These are phyloP conservation scores for Corylus avellana DNA, from an alignment of 306 rosid species.

Conservation along the genomic window DNA sequence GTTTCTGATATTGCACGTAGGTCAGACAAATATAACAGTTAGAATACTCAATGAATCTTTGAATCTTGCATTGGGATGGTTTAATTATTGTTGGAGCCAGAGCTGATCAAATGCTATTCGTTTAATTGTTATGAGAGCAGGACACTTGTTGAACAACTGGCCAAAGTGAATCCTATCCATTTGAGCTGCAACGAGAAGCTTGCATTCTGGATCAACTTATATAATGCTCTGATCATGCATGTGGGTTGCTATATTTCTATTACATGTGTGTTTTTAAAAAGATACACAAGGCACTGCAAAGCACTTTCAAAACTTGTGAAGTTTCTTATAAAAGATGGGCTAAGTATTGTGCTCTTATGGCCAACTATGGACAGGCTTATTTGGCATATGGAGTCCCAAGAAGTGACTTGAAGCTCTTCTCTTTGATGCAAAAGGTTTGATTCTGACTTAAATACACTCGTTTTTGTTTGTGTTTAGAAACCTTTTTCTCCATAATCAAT, in stretches of 20 bases:
- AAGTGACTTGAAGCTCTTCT: constrained; percentile 74
- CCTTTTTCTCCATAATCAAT: neutral
- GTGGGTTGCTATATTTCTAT: constrained; percentile 38
- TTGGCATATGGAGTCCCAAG: constrained; percentile 84
- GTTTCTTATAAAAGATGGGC: neutral
- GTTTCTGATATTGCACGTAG: neutral
- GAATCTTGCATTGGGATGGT: neutral
- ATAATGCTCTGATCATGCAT: constrained; percentile 78
- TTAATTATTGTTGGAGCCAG: constrained; percentile 2
- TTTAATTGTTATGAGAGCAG: constrained; percentile 39
- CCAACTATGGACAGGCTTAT: constrained; percentile 53
- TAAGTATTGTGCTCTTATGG: neutral
- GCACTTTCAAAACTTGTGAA: neutral
- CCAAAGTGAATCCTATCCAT: constrained; percentile 65
- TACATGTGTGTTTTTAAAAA: neutral
- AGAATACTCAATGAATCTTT: neutral
- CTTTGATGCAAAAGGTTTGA: constrained; percentile 75
- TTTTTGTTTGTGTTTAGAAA: neutral
- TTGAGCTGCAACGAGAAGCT: constrained; percentile 62
- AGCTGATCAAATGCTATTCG: constrained; percentile 3
- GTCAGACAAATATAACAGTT: neutral
- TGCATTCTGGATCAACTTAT: constrained; percentile 79
- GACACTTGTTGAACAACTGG: constrained; percentile 74
- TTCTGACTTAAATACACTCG: constrained; percentile 12
- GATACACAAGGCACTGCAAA: constrained; percentile 1